These are phyloP conservation scores for Trichoderma oligosporum DNA, from an alignment of 2,329 filamentous ascomycete species.

Conservation along the genomic window DNA sequence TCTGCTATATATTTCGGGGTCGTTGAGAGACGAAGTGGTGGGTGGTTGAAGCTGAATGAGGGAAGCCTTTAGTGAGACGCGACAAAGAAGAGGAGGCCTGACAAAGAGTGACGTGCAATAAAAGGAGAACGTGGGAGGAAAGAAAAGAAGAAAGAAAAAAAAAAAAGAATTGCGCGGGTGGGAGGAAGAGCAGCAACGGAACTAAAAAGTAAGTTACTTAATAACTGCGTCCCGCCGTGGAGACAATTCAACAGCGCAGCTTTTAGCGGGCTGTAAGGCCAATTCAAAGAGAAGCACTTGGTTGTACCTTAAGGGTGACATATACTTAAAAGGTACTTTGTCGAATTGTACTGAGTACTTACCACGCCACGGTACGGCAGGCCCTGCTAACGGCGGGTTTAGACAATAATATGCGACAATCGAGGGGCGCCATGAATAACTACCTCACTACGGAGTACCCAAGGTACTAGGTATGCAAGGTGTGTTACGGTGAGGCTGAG, in stretches of 20 bases:
- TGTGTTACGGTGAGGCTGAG: no score
- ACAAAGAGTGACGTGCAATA: slow-evolving; percentile 5
- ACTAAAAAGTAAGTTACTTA: slow-evolving; percentile 7
- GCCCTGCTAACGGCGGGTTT: no score
- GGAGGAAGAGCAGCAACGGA: slow-evolving; percentile 20
- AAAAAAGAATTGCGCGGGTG: slow-evolving; percentile 29
- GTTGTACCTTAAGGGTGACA: neutral
- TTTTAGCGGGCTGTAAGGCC: neutral
- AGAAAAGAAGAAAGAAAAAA: slow-evolving; percentile 26
- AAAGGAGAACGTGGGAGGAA: neutral
- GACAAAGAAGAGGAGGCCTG: slow-evolving; percentile 26
- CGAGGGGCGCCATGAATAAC: no score
- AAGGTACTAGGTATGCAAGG: no score
- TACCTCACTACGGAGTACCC: no score
- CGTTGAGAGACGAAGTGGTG: slow-evolving; percentile 1
- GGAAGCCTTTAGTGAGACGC: slow-evolving; percentile 31
- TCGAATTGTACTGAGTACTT: no score
- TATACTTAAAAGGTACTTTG: neutral
- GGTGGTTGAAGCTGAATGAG: slow-evolving; percentile 24
- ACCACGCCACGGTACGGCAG: no score
- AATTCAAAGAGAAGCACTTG: neutral
- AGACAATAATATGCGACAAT: no score
- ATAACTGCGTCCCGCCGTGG: slow-evolving; percentile 15
- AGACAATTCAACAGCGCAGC: slow-evolving; percentile 10
- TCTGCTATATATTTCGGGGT: neutral